Evolutionary conservation across 2,329 filamentous ascomycete genomes (phyloP), one percentile per base, ranked within the genome.

Genomic region (Beauveria medogensis): DNA sequence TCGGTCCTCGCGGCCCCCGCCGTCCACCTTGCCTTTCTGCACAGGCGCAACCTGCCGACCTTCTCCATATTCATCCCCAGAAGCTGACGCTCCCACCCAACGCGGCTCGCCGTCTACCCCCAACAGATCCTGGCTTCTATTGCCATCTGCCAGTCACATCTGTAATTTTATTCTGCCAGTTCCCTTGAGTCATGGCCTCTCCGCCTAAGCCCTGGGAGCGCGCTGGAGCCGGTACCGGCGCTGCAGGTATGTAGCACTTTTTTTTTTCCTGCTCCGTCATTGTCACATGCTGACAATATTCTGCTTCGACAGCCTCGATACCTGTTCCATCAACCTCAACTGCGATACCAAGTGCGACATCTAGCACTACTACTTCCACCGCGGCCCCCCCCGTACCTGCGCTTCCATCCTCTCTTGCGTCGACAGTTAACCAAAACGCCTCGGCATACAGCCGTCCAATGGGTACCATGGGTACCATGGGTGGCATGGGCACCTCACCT

Each of bases 201-300:
- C 94, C 94, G 71, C 94, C 94, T 60, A 99, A 99, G 78, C 94
- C 94, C 52, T 99, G 94, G 94, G 94, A 99, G 78, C 85, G 88
- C 74, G 83, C 87, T 66, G 89, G 88, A 74, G 83, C 87, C 66
- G 89, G 88, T 75, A 83, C 84, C 64, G 80, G 80, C 67, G 71
- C 78, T 66, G 71, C 70, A 53, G 60, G 60, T 62, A 59, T 43
- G 55, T 62, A 37, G 64, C 70, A 71, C 79, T 70, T 74, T 77
- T 69, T 63, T 55, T 24, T 34, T 57, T 24, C 41, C 43, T 54
- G 56, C 30, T 47, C 54, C 30, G 54, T 67, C 46, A 59, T 54
- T 50, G 26, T 65, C 64, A 66, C 66, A 65, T 68, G 62, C 65
- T 68, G 65, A 67, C 67, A 28, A 5, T 22, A 64, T 54, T 66